Percentiles rank a stretch among this genome's conserved stretches.
Conservation (phyloP, 306 rosid species). For the Citrullus mucosospermus region DNA sequence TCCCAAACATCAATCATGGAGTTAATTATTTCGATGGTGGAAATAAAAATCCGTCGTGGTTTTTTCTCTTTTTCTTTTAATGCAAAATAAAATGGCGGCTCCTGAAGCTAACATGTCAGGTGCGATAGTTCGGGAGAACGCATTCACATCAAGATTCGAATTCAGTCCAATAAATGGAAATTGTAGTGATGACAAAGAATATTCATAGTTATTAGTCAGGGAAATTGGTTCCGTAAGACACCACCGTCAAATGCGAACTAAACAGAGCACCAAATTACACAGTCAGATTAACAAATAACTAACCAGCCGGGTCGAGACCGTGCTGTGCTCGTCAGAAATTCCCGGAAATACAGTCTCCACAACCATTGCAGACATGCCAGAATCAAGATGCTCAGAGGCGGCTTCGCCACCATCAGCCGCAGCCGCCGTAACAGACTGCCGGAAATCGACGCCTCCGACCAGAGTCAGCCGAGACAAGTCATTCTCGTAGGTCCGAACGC, state of each 20-base stretch:
- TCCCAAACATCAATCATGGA: background rate
- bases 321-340: constrained; percentile 37
- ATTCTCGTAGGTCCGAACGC: constrained; percentile 68
- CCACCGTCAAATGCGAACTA: background rate
- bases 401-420: constrained; percentile 85
- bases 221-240: background rate
- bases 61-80: background rate
- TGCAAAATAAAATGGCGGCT: background rate
- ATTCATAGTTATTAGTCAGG: background rate
- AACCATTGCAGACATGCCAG: constrained; percentile 67
- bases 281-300: constrained; percentile 15
- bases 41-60: background rate
- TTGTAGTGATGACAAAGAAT: background rate
- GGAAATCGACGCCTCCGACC: constrained; percentile 61
- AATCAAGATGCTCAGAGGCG: constrained; percentile 59
- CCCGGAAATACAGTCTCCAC: constrained; percentile 78
- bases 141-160: background rate
- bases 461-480: constrained; percentile 51
- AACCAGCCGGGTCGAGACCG: constrained; percentile 89
- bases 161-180: background rate
- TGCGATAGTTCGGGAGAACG: background rate
- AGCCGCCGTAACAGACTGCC: constrained; percentile 79
- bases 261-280: background rate
- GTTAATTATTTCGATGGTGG: background rate
- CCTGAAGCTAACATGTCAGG: background rate